Conservation (phyloP, 2,329 filamentous ascomycete genomes). For the Ophiocordyceps camponoti-floridani region DNA sequence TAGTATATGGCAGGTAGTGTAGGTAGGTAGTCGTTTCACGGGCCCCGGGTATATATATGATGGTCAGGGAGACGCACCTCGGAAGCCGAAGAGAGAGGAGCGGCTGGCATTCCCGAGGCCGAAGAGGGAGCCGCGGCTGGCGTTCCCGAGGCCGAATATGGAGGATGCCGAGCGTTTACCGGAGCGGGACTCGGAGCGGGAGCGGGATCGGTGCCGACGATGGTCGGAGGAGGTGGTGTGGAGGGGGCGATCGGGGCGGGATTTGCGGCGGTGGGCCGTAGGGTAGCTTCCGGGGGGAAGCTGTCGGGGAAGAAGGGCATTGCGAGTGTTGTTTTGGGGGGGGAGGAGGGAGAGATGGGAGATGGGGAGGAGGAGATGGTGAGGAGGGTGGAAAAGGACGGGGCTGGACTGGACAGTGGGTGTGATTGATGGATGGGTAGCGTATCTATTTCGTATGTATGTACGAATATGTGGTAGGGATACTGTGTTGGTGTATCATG, state of each 20-base stretch:
- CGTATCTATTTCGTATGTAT: not conserved
- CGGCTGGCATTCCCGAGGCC: slow-evolving; percentile 24
- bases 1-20: too few relatives aligned
- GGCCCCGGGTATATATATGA: not conserved
- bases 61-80: slow-evolving; percentile 5
- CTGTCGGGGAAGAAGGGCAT: slow-evolving; percentile 17
- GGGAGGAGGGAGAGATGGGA: too few relatives aligned
- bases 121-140: slow-evolving; percentile 27
- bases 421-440: not conserved
- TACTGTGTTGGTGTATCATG: not conserved
- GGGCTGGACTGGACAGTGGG: not conserved
- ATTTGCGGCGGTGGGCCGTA: slow-evolving; percentile 8
- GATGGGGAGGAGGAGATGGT: not conserved
- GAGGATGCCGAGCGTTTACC: slow-evolving; percentile 11
- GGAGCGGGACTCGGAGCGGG: slow-evolving; percentile 21
- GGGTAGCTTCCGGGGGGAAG: slow-evolving; percentile 11
- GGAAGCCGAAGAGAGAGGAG: slow-evolving; percentile 26
- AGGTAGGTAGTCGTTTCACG: too few relatives aligned
- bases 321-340: not conserved
- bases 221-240: slow-evolving; percentile 10
- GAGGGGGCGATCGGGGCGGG: not conserved
- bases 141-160: slow-evolving; percentile 13
- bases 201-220: slow-evolving; percentile 18
- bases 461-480: not conserved
- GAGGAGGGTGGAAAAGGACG: too few relatives aligned